Evolutionary conservation across 352 stramenopile species (phyloP).

Genomic region (Globisporangium echinulatum): DNA sequence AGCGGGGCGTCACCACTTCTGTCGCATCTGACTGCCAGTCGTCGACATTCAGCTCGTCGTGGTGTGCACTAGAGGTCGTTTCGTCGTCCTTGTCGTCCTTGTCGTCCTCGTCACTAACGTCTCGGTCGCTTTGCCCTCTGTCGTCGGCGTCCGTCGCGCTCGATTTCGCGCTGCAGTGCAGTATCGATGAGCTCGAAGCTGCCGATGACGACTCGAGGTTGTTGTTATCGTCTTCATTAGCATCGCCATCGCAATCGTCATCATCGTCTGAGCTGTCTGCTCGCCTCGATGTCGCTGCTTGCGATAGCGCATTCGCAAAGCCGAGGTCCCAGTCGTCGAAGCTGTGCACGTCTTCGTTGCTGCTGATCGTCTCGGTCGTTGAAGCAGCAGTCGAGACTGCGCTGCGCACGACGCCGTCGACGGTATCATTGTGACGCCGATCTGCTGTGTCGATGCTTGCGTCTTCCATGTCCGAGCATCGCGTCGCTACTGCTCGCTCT

Average conservation of each 20-base stretch:
- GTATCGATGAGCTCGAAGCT: background rate
- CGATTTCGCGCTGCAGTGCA: too few relatives aligned
- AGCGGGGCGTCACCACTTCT: too few relatives aligned
- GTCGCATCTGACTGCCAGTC: too few relatives aligned
- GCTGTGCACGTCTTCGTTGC: constrained; percentile 25
- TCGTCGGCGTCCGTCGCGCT: too few relatives aligned
- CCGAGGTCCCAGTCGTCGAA: constrained; percentile 35
- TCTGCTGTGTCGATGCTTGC: too few relatives aligned
- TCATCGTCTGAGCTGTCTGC: background rate
- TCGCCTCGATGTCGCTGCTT: background rate
- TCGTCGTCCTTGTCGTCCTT: background rate
- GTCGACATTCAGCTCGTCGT: too few relatives aligned
- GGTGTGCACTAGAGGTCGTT: too few relatives aligned
- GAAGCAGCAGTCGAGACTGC: constrained; percentile 23
- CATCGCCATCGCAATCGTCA: background rate
- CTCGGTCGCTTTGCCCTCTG: too few relatives aligned
- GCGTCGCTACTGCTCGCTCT: too few relatives aligned
- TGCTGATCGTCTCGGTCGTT: constrained; percentile 32
- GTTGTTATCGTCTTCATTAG: background rate
- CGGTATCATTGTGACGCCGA: too few relatives aligned
- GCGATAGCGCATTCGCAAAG: background rate
- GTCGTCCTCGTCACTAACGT: background rate
- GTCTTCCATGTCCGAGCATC: too few relatives aligned
- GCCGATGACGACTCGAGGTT: background rate
- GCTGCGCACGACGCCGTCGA: background rate